These are phyloP conservation scores for Aquilaria sinensis DNA, from an alignment of 345 rosid species.

Conservation along the genomic window DNA sequence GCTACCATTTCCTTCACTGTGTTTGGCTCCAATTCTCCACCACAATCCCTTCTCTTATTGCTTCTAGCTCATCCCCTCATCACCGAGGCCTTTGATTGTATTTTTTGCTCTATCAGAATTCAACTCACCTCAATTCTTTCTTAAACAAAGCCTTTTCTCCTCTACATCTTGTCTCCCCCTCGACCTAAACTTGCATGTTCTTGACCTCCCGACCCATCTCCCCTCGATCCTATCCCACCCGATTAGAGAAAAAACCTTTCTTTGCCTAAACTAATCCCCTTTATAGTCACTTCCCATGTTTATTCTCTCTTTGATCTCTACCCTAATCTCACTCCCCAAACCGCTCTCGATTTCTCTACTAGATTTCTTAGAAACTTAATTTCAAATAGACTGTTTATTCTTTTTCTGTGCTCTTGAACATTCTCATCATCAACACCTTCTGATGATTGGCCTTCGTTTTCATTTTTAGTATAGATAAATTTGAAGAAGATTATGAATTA, in stretches of 20 bases:
- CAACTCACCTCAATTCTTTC: background rate
- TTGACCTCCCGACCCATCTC: slow-evolving; percentile 23
- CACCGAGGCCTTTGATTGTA: background rate
- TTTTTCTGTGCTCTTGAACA: slow-evolving; percentile 33
- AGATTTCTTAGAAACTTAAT: slow-evolving; percentile 30
- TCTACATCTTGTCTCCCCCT: slow-evolving; percentile 17
- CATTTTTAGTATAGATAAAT: too few relatives aligned
- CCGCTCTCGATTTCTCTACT: slow-evolving; percentile 45
- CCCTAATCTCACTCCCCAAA: slow-evolving; percentile 27
- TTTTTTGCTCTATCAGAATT: slow-evolving; percentile 19
- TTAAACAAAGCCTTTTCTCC: slow-evolving; percentile 3
- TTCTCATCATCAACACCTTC: slow-evolving; percentile 28
- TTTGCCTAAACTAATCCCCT: slow-evolving; percentile 23
- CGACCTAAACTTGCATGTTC: slow-evolving; percentile 20
- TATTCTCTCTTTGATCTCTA: slow-evolving; percentile 26
- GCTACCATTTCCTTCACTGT: slow-evolving; percentile 34
- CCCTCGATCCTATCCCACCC: slow-evolving; percentile 35
- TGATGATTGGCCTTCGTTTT: background rate
- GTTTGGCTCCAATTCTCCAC: slow-evolving; percentile 40
- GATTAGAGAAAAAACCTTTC: slow-evolving; percentile 45
- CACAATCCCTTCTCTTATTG: slow-evolving; percentile 32
- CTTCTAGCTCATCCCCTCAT: slow-evolving; percentile 25
- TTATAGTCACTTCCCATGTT: slow-evolving; percentile 33
- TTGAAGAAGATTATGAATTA: too few relatives aligned
- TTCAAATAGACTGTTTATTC: slow-evolving; percentile 40